Evolutionary conservation across 2,329 filamentous ascomycete genomes (phyloP), one percentile per base, ranked within the genome.

Genomic region (Alternaria arbusti): DNA sequence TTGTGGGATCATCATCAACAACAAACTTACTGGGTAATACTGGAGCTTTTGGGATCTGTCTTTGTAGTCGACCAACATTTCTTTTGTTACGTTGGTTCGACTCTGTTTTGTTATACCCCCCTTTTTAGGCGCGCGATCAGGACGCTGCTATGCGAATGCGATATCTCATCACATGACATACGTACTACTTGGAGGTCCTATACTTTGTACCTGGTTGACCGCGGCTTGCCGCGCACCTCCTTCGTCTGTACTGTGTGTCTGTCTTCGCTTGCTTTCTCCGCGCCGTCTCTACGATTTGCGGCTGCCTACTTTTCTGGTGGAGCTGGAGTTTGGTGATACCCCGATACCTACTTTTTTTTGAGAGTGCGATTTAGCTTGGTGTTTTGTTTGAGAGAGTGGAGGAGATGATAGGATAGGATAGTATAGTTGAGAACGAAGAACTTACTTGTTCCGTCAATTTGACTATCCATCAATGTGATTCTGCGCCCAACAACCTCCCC

Each of bases 291-390:
- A 32, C 2, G 30, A 36, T 36, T 47, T 32, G 49, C 55, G 43
- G 57, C 22, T 58, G 61, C 49, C 67, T 54, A 13, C 67, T 78
- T 78, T 74, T 78, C 74, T 76, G 75, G 75, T 78, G 77, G 75
- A 78, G 76, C 76, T 78, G 75, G 77, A 78, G 77, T 79, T 79
- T 79, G 77, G 75, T 71, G 77, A 79, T 78, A 79, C 74, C 75
- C 77, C 72, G 64, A 52, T 36, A 36, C 72, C 72, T 72, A 65
- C 59, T 50, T 59, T 36, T 46, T 46, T 61, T 36, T 56, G 23
- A 22, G 36, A 40, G 36, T 40, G 36, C 36, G 36, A 40, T 40
- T 40, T 40, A 40, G 36, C 36, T 40, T 40, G 36, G 30, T 52
- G 49, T n/a, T 51, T 32, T 22, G 17, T 9, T 40, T 9, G 36